These are phyloP conservation scores for Primulina huaijiensis DNA, from an alignment of 257 asterid genomes.

Conservation along the genomic window DNA sequence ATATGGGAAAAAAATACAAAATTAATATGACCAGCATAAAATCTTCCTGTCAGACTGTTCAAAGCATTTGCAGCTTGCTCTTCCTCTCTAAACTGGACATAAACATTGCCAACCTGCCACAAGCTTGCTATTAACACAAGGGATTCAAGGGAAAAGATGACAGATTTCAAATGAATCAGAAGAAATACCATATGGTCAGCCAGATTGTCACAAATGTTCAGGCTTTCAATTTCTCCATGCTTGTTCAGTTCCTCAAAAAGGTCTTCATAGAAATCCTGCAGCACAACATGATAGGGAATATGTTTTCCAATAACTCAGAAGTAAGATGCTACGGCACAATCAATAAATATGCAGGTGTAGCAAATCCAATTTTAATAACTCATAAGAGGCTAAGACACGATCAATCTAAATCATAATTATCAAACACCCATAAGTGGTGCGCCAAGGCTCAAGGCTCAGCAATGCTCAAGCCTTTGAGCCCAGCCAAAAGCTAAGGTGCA, in stretches of 20 bases:
- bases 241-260: conserved; percentile 86
- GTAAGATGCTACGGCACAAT: neutral
- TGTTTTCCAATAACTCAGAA: neutral
- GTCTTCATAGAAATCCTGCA: conserved; percentile 91
- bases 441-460: neutral
- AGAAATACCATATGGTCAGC: conserved; percentile 90
- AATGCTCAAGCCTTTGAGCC: no score
- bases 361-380: no score
- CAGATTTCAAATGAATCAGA: neutral
- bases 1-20: no score
- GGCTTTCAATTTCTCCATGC: conserved; percentile 86
- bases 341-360: no score
- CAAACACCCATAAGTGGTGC: no score
- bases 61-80: conserved; percentile 93
- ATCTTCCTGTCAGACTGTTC: conserved; percentile 81
- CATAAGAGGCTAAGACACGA: no score
- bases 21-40: conserved; percentile 61
- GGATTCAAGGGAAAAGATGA: neutral
- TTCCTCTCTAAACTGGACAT: conserved; percentile 94
- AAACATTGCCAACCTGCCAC: conserved; percentile 96
- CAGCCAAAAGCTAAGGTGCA: no score
- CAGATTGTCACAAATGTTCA: conserved; percentile 86
- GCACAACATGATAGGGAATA: conserved; percentile 10
- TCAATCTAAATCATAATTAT: no score
- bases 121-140: neutral